phyloP scores from a whole-genome alignment of 2,329 filamentous ascomycete species.

The Colletotrichum sublineola region DNA sequence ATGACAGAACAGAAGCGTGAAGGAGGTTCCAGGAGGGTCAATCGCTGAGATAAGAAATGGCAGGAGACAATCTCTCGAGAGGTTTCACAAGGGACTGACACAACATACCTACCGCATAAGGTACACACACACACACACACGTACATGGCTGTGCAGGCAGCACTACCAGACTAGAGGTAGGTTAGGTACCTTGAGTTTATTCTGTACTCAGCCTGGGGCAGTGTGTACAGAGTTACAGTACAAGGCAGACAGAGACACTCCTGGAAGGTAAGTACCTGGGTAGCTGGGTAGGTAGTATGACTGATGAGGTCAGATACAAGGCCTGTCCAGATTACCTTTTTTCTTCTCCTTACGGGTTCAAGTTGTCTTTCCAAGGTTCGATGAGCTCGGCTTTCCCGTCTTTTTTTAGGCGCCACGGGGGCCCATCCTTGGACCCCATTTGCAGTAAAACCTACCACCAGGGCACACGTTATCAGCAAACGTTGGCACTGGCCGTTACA shows the following conservation, averaged over 20 bases:
- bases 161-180: not conserved
- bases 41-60: slow-evolving; percentile 40
- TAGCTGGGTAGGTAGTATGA: not conserved
- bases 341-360: slow-evolving; percentile 14
- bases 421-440: slow-evolving; percentile 31
- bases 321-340: not conserved
- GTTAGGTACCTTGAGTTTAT: too few relatives aligned
- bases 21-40: slow-evolving; percentile 31
- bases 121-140: not conserved
- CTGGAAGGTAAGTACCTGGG: not conserved
- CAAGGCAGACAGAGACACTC: not conserved
- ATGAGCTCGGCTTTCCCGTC: slow-evolving; percentile 5
- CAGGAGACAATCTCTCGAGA: slow-evolving; percentile 23
- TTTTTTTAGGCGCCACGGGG: slow-evolving; percentile 40
- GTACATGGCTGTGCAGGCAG: not conserved
- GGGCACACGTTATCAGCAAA: not conserved
- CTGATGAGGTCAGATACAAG: slow-evolving; percentile 17
- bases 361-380: not conserved
- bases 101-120: not conserved
- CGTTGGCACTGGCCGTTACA: slow-evolving; percentile 9
- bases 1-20: slow-evolving; percentile 37
- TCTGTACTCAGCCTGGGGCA: not conserved
- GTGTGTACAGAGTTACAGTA: slow-evolving; percentile 2
- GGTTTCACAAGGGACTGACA: slow-evolving; percentile 27
- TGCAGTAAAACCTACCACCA: slow-evolving; percentile 14